These are phyloP conservation scores for Carex kokanica DNA, from an alignment of 176 grass and related monocot species.

Conservation along the genomic window DNA sequence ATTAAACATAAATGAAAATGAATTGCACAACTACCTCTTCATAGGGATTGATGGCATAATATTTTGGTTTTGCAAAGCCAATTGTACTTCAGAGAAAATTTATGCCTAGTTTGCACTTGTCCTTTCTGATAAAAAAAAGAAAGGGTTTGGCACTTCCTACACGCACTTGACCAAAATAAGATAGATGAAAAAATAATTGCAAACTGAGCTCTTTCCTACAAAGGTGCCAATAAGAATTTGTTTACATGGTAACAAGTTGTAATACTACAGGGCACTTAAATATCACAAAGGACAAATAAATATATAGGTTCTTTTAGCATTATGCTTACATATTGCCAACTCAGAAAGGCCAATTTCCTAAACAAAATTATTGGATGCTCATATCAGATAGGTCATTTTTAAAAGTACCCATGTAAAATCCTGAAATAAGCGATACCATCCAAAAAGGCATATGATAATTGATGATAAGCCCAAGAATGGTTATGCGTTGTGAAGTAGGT, in stretches of 20 bases:
- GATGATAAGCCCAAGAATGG: not conserved
- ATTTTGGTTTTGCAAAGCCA: not conserved
- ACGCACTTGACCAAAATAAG: not conserved
- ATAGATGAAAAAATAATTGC: not conserved
- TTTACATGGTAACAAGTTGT: conserved; percentile 2
- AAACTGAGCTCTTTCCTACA: not conserved
- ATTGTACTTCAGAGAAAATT: not conserved
- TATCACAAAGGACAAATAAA: not conserved
- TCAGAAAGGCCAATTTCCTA: not conserved
- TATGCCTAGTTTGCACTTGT: not conserved
- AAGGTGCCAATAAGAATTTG: not conserved
- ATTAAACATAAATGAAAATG: not conserved
- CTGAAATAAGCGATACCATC: not conserved
- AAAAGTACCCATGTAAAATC: not conserved
- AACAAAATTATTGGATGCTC: not conserved
- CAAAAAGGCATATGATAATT: not conserved
- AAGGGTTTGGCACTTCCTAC: conserved; percentile 1
- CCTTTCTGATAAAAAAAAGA: not conserved
- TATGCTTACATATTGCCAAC: conserved; percentile 1
- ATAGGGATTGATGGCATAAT: not conserved
- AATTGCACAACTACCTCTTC: not conserved
- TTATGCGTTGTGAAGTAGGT: not conserved
- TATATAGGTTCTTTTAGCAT: not conserved
- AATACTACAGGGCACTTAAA: not conserved
- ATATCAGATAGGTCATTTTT: not conserved